These are phyloP conservation scores for Dendrobium officinale DNA, from an alignment of 106 monocot species.

Conservation along the genomic window DNA sequence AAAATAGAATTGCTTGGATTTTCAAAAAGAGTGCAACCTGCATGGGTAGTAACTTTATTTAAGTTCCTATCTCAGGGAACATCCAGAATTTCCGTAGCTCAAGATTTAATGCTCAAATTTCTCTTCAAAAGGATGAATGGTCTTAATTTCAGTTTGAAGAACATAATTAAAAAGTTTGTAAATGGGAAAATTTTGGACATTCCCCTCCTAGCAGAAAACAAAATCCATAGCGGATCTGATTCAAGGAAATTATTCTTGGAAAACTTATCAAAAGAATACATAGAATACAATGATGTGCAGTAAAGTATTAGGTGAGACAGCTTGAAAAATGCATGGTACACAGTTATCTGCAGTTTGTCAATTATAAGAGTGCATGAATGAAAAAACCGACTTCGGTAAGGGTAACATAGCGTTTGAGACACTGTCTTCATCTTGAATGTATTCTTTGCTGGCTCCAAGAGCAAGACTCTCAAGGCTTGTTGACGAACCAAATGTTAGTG, in stretches of 20 bases:
- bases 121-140: neutral
- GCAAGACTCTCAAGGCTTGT: conserved; percentile 53
- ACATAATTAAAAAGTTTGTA: neutral
- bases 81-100: neutral
- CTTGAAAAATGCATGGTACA: neutral
- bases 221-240: neutral
- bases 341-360: neutral
- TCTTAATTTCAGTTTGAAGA: neutral
- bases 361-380: neutral
- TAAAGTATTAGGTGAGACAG: neutral
- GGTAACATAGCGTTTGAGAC: conserved; percentile 20
- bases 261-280: neutral
- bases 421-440: conserved; percentile 42
- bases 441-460: conserved; percentile 32
- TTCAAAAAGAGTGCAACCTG: neutral
- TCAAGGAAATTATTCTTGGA: neutral
- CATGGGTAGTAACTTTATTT: neutral
- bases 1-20: neutral
- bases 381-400: conserved; percentile 23
- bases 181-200: neutral
- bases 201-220: neutral
- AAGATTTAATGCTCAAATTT: neutral
- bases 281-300: neutral
- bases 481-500: conserved; percentile 76
- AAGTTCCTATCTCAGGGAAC: neutral